A percentile compares a stretch with the other conserved stretches of the same genome.
These are phyloP conservation scores for Cytospora piceicola DNA, from an alignment of 2,329 filamentous ascomycete species.

Conservation along the genomic window DNA sequence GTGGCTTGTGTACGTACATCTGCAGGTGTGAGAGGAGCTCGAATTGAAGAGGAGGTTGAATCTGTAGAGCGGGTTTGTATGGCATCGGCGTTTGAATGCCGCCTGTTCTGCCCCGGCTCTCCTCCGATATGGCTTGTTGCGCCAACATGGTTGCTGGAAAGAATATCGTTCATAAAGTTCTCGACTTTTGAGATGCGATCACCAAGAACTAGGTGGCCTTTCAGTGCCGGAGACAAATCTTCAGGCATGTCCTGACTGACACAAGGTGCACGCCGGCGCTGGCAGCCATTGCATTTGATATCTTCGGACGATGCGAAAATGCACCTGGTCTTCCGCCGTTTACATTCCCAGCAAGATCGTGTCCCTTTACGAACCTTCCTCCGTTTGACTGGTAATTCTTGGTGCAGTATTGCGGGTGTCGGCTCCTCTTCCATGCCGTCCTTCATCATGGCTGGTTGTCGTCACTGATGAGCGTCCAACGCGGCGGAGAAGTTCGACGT, in stretches of 20 bases:
- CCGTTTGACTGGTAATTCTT: too few relatives aligned
- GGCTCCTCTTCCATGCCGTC: too few relatives aligned
- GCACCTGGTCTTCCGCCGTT: conserved; percentile 40
- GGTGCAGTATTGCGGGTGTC: too few relatives aligned
- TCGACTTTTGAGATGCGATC: conserved; percentile 16
- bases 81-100: neutral
- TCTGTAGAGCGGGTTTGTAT: neutral
- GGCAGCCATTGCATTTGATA: conserved; percentile 37
- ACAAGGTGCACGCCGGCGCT: conserved; percentile 36
- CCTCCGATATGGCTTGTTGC: neutral
- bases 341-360: neutral
- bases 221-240: too few relatives aligned
- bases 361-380: too few relatives aligned
- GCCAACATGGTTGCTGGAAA: neutral
- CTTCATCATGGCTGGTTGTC: neutral
- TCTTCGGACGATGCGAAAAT: conserved; percentile 34
- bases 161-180: neutral
- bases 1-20: neutral
- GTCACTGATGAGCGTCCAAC: neutral
- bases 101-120: neutral
- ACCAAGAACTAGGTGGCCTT: neutral
- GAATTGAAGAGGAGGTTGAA: neutral
- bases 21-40: neutral
- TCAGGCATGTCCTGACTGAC: conserved; percentile 34
- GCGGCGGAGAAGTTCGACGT: neutral